Base-by-base conservation (phyloP, 2,329 filamentous ascomycete species). In the Ascomycota sp. region DNA sequence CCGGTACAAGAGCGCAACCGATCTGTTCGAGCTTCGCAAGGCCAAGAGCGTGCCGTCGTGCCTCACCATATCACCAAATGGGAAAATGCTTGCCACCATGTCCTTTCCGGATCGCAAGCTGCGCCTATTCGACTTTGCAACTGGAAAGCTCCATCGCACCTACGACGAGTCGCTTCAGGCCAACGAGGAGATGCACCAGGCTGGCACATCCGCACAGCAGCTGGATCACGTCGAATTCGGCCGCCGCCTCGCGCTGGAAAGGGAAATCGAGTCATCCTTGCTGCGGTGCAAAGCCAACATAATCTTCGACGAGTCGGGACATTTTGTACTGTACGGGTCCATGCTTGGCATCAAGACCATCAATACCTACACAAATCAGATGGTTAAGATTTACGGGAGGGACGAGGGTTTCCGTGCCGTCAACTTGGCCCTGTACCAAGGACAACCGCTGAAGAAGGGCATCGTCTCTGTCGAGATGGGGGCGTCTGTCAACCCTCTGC, bases 381-480 rank as follows among this genome's bases (percentile, higher is more conserved):
- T 93, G 1, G 76, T 93, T 39, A 84, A 83, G 50, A 68, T 89
- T 1, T 95, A 86, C 54, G 89, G 79, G 31, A 78, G 76, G 45
- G 86, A 95, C 33, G 89, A 98, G 48, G 74, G 78, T 30, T 75
- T 93, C 45, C 73, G 89, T 24, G 71, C 82, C 1, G 61, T 95
- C 36, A 79, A 84, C 49, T 58, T 98, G 9, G 70, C 77, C 12
- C 57, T 98, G 6, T 98, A 98, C 51, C 91, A 98, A 59, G 91
- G 89, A 31, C 79, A 86, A 43, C 89, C 89, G 1, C 80, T 92
- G 51, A 91, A 86, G 56, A 95, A 95, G 53, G 79, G 78, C 9
- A 60, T 95, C 11, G 79, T 89, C 4, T 98, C 91, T 0, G 77
- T 95, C 21, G 84, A 84, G 42, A 98, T 98, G 89, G 91, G 89